Base-by-base conservation (phyloP, 139 green algal genomes). In the Tetradesmus obliquus region DNA sequence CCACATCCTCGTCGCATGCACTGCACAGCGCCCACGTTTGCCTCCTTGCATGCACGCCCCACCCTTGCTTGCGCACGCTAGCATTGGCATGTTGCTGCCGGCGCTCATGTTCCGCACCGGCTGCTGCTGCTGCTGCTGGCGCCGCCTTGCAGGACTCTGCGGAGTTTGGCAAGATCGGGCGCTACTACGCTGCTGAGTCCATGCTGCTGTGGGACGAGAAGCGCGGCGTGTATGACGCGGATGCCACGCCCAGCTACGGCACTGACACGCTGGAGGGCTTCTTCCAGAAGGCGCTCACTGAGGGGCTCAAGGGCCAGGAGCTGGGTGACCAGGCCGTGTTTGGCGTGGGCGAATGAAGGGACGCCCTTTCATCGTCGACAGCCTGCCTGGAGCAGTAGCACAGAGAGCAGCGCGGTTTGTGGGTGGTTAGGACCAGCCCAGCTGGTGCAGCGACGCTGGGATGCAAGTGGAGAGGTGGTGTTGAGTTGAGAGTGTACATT, bases 101-200 rank as follows among this genome's bases (percentile, higher is more conserved):
- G n/a, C 24, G 12, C 79, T 86, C 45, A 10, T 55, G 79, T 58
- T 45, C 32, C 32, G 32, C 32, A 45, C 32, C 32, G 32, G 32
- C 32, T 45, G 32, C 32, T 45, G 32, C 32, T 45, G 19, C 2
- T 20, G 32, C 32, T 6, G 2, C 58, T 80, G 9, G 24, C 55
- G 24, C 3, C 71, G 69, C 53, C 53, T 0, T 93, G 83, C 91
- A 96, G 95, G 96, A 97, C 81, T 89, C 93, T 57, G 96, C 96
- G 55, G 96, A 99, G 22, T 99, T 99, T 97, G 98, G 95, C 19
- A 95, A 95, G 51, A 99, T 99, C 87, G 98, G 98, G 13, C 96
- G 96, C 87, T 99, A 99, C 95, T 99, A 99, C 92, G 98, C 98
- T 2, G 96, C 97, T 51, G 98, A 99, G 95, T 97, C 91, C 92